Evolutionary conservation across 371 early-diverging fungal species (phyloP).

Genomic region (Mucor lusitanicus): DNA sequence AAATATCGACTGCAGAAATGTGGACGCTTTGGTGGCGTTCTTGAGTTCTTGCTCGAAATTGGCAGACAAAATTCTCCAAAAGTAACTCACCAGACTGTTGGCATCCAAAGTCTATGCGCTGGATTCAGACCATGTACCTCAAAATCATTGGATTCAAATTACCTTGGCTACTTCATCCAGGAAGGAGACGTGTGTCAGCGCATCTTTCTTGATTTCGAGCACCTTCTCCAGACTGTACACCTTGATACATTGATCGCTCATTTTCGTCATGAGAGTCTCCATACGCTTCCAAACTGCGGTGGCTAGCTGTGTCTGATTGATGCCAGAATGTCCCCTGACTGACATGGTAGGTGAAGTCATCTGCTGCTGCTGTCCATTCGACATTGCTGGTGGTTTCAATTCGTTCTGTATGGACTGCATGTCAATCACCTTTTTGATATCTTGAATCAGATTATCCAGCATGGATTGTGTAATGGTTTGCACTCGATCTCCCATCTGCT

Average conservation of each 20-base stretch:
- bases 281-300: slow-evolving; percentile 68
- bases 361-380: not conserved
- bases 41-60: slow-evolving; percentile 53
- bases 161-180: slow-evolving; percentile 59
- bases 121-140: not conserved
- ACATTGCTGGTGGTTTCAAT: slow-evolving; percentile 51
- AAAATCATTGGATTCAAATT: not conserved
- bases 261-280: slow-evolving; percentile 74
- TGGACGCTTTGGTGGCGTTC: slow-evolving; percentile 53
- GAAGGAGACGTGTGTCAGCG: slow-evolving; percentile 66
- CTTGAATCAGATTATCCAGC: slow-evolving; percentile 49
- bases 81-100: slow-evolving; percentile 45
- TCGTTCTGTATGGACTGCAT: slow-evolving; percentile 66
- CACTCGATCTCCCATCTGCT: slow-evolving; percentile 56
- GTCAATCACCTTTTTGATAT: slow-evolving; percentile 65
- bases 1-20: slow-evolving; percentile 70
- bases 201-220: slow-evolving; percentile 69
- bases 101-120: slow-evolving; percentile 33
- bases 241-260: slow-evolving; percentile 70
- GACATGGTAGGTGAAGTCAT: slow-evolving; percentile 17
- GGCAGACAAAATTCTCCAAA: slow-evolving; percentile 49
- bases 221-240: slow-evolving; percentile 76
- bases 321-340: slow-evolving; percentile 48
- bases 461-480: slow-evolving; percentile 46
- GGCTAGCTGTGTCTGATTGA: slow-evolving; percentile 54